These are phyloP conservation scores for Fusarium continuum DNA, from an alignment of 2,329 filamentous ascomycete species.

Conservation along the genomic window DNA sequence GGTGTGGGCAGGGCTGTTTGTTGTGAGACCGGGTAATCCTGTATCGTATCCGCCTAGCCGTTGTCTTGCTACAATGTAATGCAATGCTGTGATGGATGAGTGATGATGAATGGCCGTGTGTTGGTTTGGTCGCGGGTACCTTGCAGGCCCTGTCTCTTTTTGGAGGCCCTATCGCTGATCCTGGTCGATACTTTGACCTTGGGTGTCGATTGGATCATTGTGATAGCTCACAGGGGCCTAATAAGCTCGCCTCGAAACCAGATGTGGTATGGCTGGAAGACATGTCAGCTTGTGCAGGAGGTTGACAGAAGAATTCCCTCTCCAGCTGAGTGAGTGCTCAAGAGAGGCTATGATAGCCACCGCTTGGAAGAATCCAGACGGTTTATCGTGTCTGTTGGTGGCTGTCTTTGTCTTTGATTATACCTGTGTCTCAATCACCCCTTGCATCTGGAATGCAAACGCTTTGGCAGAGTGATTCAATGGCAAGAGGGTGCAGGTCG, in stretches of 20 bases:
- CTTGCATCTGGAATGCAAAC: slow-evolving; percentile 28
- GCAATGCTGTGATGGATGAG: slow-evolving; percentile 3
- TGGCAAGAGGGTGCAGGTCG: slow-evolving; percentile 3
- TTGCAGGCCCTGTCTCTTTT: slow-evolving; percentile 35
- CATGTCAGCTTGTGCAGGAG: slow-evolving; percentile 4
- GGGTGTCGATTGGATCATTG: slow-evolving; percentile 19
- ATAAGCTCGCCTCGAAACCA: slow-evolving; percentile 5
- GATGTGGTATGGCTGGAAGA: slow-evolving; percentile 2
- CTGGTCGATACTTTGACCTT: slow-evolving; percentile 9
- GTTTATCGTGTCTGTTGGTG: neutral
- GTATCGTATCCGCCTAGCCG: neutral
- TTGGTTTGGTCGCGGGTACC: slow-evolving; percentile 40
- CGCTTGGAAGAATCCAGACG: neutral
- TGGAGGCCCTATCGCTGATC: slow-evolving; percentile 13
- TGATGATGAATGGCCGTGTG: slow-evolving; percentile 3
- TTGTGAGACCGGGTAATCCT: slow-evolving; percentile 8
- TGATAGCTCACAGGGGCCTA: slow-evolving; percentile 27
- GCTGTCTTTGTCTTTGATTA: slow-evolving; percentile 16
- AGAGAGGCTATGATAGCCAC: neutral
- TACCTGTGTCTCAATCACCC: slow-evolving; percentile 6
- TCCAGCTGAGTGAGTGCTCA: neutral
- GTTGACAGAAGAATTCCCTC: slow-evolving; percentile 2
- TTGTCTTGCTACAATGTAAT: neutral
- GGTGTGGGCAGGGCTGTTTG: slow-evolving; percentile 9
- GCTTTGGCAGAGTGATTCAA: slow-evolving; percentile 13